Evolutionary conservation across 768 basidiomycete genomes (phyloP), one percentile per base, ranked within the genome.

Genomic region (Lactarius quietus): DNA sequence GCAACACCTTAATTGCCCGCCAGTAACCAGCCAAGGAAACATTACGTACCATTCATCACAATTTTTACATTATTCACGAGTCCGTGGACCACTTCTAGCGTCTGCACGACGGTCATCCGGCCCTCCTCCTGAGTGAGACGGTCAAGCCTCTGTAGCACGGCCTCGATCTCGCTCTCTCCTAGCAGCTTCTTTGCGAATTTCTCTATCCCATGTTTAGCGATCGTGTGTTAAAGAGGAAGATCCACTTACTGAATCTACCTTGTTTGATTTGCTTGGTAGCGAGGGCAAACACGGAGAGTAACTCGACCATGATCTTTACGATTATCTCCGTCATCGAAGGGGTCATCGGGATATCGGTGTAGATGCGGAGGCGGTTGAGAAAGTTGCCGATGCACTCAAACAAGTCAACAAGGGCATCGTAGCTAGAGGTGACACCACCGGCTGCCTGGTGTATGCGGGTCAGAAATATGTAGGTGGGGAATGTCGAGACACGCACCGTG

Each of bases 111-210:
- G 10, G 51, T 53, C 8, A 38, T 29, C 17, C 51, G 63, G 23
- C 26, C 39, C 18, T 64, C 63, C 7, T 64, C 57, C n/a, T 41
- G 29, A 4, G 57, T 59, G 29, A 59, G 63, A 14, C 38, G 51
- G 23, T 53, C 38, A 1, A 63, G 26, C 36, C 57, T 57, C 45
- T 33, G 14, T 8, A 58, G 28, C 1, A 23, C n/a, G 1, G 28
- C 48, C 10, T 58, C 36, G 4, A 63, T 57, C 3, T 58, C 62
- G n/a, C 57, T 58, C 15, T 63, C 56, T 51, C 62, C 62, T 2
- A 57, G n/a, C 6, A 63, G 28, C 48, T 57, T 52, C 48, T 29
- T 57, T 6, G 41, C 28, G 1, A 63, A 41, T 41, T 58, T 63
- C 36, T 52, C 62, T 63, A 45, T 17, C 1, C 26, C n/a, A 10